phyloP scores from a whole-genome alignment of 169 alveolate species.

The Eimeria maxima region DNA sequence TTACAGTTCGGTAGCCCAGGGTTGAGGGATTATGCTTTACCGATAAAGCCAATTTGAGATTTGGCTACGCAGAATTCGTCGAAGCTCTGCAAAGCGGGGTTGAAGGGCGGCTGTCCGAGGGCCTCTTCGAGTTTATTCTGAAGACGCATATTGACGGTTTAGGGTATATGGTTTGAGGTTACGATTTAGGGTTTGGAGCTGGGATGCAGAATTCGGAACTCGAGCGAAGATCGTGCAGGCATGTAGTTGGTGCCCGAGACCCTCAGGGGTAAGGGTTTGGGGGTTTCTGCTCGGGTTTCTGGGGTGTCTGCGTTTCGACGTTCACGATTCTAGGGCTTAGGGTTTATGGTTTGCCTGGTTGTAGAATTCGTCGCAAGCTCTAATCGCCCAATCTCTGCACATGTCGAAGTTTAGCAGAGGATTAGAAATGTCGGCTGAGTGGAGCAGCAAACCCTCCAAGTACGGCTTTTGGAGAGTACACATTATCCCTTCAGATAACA shows the following conservation, averaged over 20 bases:
- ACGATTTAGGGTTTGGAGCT: constrained; percentile 4
- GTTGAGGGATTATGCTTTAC: not conserved
- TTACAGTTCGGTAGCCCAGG: not conserved
- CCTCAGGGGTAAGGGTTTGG: not conserved
- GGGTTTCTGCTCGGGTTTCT: not conserved
- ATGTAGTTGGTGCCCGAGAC: not conserved
- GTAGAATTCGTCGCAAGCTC: constrained; percentile 79
- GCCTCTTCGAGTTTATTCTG: constrained; percentile 71
- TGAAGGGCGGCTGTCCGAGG: constrained; percentile 58
- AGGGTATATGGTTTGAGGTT: not conserved
- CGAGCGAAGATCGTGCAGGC: not conserved
- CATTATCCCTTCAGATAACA: constrained; percentile 33
- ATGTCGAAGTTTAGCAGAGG: constrained; percentile 1
- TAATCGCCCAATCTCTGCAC: constrained; percentile 82
- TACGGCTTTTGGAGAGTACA: not conserved
- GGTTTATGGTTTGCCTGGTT: constrained; percentile 50
- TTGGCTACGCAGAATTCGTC: constrained; percentile 80
- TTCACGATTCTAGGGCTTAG: not conserved
- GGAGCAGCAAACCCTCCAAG: constrained; percentile 1
- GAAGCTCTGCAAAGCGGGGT: constrained; percentile 57
- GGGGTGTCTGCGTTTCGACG: too few species aligned
- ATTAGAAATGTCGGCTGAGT: not conserved
- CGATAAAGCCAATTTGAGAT: constrained; percentile 77
- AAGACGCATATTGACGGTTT: not conserved
- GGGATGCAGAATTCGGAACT: not conserved